Evolutionary conservation across 169 alveolate genomes (phyloP).

Genomic region (Cryptosporidium muris): DNA sequence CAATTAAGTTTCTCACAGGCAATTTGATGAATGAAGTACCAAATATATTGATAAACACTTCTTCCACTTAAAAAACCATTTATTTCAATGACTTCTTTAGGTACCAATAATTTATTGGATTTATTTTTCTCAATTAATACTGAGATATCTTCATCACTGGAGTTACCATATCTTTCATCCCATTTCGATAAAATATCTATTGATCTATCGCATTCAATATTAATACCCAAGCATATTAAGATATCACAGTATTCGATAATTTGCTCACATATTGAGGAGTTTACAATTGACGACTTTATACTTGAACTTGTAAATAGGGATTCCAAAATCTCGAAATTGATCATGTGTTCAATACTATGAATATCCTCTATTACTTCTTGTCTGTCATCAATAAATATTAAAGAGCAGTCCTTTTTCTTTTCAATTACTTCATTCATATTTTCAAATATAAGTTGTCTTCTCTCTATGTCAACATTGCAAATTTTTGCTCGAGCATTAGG

Average conservation of each 20-base stretch:
- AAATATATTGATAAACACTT: background rate
- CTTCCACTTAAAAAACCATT: slow-evolving; percentile 43
- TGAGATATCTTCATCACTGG: background rate
- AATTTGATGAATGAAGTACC: slow-evolving; percentile 27
- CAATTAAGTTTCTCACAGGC: slow-evolving; percentile 37
- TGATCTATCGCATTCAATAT: background rate
- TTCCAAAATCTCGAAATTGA: slow-evolving; percentile 1
- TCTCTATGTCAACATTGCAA: background rate
- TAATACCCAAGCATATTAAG: background rate
- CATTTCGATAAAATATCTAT: slow-evolving; percentile 17
- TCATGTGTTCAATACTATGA: background rate
- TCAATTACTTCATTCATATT: background rate
- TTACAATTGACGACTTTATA: background rate
- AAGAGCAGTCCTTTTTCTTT: too few species aligned
- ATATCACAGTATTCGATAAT: slow-evolving; percentile 52
- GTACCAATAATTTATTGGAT: background rate
- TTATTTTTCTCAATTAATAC: background rate
- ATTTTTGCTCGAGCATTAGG: slow-evolving; percentile 8
- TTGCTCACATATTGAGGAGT: slow-evolving; percentile 14
- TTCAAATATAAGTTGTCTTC: background rate
- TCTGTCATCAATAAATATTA: background rate
- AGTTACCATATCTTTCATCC: slow-evolving; percentile 17
- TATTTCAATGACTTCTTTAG: slow-evolving; percentile 10
- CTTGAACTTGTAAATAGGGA: background rate
- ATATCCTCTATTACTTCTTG: background rate